Evolutionary conservation across 2,329 filamentous ascomycete species (phyloP).

Genomic region (Fusarium transvaalense): DNA sequence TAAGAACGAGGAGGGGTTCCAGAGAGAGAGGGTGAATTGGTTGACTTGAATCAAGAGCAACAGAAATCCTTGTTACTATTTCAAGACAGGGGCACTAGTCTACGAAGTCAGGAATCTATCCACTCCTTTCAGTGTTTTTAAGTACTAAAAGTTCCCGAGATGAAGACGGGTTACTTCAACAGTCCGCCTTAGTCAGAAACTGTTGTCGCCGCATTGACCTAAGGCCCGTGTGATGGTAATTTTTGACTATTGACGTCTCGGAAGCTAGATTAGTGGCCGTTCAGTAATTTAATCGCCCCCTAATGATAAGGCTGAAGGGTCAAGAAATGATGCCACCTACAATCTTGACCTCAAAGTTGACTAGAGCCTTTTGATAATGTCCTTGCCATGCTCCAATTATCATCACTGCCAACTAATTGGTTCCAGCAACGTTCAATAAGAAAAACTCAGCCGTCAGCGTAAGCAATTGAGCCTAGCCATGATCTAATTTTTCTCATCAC

Average conservation of each 20-base stretch:
- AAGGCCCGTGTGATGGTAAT: neutral
- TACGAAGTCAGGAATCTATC: no score
- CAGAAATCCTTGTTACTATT: neutral
- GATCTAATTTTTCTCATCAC: neutral
- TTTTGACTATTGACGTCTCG: neutral
- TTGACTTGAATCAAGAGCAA: neutral
- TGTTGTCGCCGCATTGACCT: neutral
- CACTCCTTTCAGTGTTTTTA: no score
- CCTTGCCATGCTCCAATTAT: neutral
- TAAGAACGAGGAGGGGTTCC: neutral
- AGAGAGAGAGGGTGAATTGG: no score
- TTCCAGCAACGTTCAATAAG: neutral
- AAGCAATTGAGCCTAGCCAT: neutral
- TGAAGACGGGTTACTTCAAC: neutral
- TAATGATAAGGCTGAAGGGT: no score
- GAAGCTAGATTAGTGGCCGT: neutral
- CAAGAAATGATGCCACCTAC: no score
- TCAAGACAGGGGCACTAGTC: no score
- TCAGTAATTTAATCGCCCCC: neutral
- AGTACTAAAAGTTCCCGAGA: neutral
- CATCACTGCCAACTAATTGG: no score
- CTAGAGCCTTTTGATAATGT: no score
- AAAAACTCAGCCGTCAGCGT: neutral
- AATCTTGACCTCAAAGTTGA: no score
- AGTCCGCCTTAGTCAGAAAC: neutral